Evolutionary conservation across 768 basidiomycete genomes (phyloP).

Genomic region (Polyporus arcularius): DNA sequence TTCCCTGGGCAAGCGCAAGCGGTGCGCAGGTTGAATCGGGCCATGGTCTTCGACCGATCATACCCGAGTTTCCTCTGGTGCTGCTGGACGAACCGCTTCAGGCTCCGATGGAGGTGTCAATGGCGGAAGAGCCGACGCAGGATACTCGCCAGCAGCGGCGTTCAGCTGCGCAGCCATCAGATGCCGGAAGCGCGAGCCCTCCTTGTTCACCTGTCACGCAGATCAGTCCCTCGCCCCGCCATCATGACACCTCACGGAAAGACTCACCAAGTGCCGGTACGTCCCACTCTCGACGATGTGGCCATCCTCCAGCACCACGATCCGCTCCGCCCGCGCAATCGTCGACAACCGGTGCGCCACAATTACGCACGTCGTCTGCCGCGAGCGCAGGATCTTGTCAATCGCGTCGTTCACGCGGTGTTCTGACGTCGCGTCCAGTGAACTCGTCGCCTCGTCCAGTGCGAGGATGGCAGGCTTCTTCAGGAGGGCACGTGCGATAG

Average conservation of each 20-base stretch:
- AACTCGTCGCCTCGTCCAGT: constrained; percentile 87
- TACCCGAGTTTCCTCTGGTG: no score
- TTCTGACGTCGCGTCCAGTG: constrained; percentile 87
- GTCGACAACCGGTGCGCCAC: constrained; percentile 91
- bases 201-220: constrained; percentile 52
- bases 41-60: no score
- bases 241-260: neutral
- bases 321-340: constrained; percentile 85
- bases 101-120: no score
- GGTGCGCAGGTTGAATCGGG: no score
- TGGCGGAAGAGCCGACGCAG: neutral
- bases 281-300: constrained; percentile 80
- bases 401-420: constrained; percentile 89
- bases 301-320: constrained; percentile 89
- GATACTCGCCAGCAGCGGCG: constrained; percentile 37
- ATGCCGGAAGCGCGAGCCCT: constrained; percentile 77
- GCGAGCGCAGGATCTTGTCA: constrained; percentile 77
- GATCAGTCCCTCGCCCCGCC: neutral
- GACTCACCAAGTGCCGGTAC: constrained; percentile 71
- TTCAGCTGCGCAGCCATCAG: constrained; percentile 90
- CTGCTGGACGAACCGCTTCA: no score
- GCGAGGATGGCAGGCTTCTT: constrained; percentile 88
- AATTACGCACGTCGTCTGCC: constrained; percentile 84
- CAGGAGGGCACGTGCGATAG: constrained; percentile 84
- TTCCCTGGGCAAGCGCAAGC: no score